Base-by-base conservation (phyloP, 2,329 filamentous ascomycete species). In the Xylariaceae sp. region DNA sequence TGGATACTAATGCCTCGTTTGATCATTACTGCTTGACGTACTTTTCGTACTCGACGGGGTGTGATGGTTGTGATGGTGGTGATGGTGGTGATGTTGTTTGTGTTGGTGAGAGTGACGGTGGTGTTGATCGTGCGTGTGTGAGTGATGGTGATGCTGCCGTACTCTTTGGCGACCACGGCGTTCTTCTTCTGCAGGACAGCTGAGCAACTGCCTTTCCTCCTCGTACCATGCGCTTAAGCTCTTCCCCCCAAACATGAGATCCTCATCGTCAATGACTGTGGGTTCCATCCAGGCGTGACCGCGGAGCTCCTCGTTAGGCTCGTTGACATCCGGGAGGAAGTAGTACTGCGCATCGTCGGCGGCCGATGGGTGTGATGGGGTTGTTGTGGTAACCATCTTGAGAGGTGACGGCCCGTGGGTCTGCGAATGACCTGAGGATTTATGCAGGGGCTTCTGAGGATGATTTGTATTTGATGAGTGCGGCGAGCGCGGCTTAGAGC, bases 211-310 rank as follows among this genome's bases (percentile, higher is more conserved):
- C 35, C 79, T 74, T 58, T 82, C 80, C 71, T 85, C 82, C 69
- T 85, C 82, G 67, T 85, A 82, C 81, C 81, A 84, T 13, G 77
- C 72, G 67, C 81, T 81, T 35, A 85, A 68, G 32, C 80, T 75
- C 75, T 84, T 85, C 62, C 82, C 82, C 50, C 81, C 81, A 61
- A 84, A 85, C 67, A 77, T 83, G 30, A 85, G 73, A 59, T 85
- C 82, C 51, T 84, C 81, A 64, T 85, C 82, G 50, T 85, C 81
- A 62, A 85, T 85, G 55, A 81, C 73, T 42, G 79, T 84, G 27
- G 79, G 76, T 48, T 78, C 74, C 58, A 81, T 76, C 81, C 81
- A 84, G 39, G 65, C 66, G 29, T 64, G 62, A 15, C 61, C 60
- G n/a, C 63, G 60, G 23, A 62, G 37, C 23, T 67, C 62, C 10